Evolutionary conservation across 805 yeast species (phyloP), one percentile per base, ranked within the genome.

Genomic region (Torulaspora maleeae): DNA sequence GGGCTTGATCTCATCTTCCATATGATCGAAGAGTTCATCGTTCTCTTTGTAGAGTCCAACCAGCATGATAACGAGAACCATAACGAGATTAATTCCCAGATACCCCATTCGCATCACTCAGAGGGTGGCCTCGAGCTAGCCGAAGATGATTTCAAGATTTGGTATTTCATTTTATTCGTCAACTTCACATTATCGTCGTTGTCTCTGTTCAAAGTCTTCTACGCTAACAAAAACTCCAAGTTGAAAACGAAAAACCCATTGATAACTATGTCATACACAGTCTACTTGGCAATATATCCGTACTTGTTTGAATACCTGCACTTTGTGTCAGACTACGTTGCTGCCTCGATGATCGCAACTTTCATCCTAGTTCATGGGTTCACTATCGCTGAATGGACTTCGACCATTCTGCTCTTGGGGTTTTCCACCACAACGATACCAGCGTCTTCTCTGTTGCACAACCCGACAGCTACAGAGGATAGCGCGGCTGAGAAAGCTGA

Each of bases 1-100:
- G 97, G 98, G 0, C 77, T 88, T 41, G 98, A 91, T 64, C 70
- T 93, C 42, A 68, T 86, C 36, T 86, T 95, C 38, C 99, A 91
- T 64, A 73, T 86, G n/a, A 55, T 86, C 13, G 97, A 91, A 64
- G 95, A 87, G 51, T 55, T 79, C 22, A 77, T 83, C 25, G 67
- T 67, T 2, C 38, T 66, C 6, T 56, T 69, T 36, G 67, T 69
- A 19, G 67, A 63, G 56, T 39, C 55, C 40, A 37, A 47, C 38
- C 44, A 30, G 34, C 17, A 53, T 19, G 47, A 56, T 15, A 33
- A 36, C 6, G 43, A 51, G 6, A 49, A 56, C 40, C 70, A 67
- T 47, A 64, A 61, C 10, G 66, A 66, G 33, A 60, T 64, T 40
- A 58, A 51, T 2, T 45, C 60, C 10, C 54, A 58, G 16, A 62